phyloP scores from a whole-genome alignment of 352 stramenopile species.

The Aphanomyces stellatus region DNA sequence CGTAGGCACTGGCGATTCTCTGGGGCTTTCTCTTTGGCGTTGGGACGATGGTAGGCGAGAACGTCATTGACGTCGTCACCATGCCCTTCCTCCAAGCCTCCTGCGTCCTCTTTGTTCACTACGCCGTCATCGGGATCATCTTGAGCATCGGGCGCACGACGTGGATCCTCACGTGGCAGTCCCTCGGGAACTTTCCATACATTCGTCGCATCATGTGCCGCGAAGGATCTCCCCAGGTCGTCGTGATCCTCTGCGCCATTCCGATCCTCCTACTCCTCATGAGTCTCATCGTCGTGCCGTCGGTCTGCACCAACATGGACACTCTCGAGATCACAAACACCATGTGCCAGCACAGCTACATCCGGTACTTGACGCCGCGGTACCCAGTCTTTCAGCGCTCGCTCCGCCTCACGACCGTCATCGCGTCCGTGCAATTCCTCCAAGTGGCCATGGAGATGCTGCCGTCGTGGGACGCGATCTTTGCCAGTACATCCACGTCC shows the following conservation, averaged over 20 bases:
- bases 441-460: constrained; percentile 79
- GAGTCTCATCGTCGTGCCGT: constrained; percentile 67
- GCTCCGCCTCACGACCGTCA: constrained; percentile 66
- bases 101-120: constrained; percentile 74
- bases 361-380: constrained; percentile 74
- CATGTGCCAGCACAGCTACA: constrained; percentile 74
- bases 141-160: constrained; percentile 73
- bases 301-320: constrained; percentile 24
- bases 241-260: constrained; percentile 64
- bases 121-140: constrained; percentile 76
- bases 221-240: constrained; percentile 64
- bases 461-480: constrained; percentile 37
- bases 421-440: constrained; percentile 79
- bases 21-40: constrained; percentile 83
- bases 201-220: constrained; percentile 77
- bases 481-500: neutral
- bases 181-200: constrained; percentile 75
- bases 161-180: constrained; percentile 87
- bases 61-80: constrained; percentile 76
- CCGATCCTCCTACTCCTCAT: constrained; percentile 54
- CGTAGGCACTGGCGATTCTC: constrained; percentile 65
- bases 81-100: constrained; percentile 69
- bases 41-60: constrained; percentile 72
- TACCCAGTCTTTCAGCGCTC: constrained; percentile 79
- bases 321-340: constrained; percentile 10